Base-by-base conservation (phyloP, 306 rosid species). In the Sindora glabra region DNA sequence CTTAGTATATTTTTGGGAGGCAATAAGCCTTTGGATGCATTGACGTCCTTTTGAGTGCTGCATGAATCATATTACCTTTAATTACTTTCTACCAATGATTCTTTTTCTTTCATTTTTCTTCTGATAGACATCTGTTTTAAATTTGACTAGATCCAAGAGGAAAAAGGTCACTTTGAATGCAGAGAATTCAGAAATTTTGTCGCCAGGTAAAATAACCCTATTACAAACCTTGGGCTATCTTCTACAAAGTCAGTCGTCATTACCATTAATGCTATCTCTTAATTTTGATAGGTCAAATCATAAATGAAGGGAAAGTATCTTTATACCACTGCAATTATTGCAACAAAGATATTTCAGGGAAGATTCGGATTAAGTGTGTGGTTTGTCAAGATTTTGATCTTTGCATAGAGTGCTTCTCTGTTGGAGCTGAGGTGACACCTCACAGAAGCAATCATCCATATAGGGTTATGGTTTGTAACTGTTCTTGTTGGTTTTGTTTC, bases 311-410 rank as follows among this genome's bases (percentile, higher is more conserved):
- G 30, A 88, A 87, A 67, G 72, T 62, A 60, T 88, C 95, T 48
- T 74, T 79, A 51, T 84, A 91, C 76, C 98, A 88, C 70, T 91
- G 96, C 71, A 91, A 91, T 70, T 91, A 87, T 66, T 91, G 98
- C 84, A 74, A 83, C 83, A 87, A 88, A 77, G 98, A 91, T 69
- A 88, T 91, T 72, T 85, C 98, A 0, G 89, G 92, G 71, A 85
- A 72, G 79, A 76, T 85, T 65, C 96, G 89, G 49, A 81, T 91
- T 58, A 91, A 88, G 67, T 91, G 98, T 15, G 80, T 13, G 27
- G 60, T 67, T 24, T 91, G 98, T 81, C 96, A 88, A 10, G 40
- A 34, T 34, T 34, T 34, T 34, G 40, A 34, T 34, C n/a, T 34
- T 15, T 82, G 89, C 51, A 50, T 79, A 57, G 89, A 83, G 61